Conservation (phyloP, 2,329 filamentous ascomycete species). For the Furcasterigmium furcatum region DNA sequence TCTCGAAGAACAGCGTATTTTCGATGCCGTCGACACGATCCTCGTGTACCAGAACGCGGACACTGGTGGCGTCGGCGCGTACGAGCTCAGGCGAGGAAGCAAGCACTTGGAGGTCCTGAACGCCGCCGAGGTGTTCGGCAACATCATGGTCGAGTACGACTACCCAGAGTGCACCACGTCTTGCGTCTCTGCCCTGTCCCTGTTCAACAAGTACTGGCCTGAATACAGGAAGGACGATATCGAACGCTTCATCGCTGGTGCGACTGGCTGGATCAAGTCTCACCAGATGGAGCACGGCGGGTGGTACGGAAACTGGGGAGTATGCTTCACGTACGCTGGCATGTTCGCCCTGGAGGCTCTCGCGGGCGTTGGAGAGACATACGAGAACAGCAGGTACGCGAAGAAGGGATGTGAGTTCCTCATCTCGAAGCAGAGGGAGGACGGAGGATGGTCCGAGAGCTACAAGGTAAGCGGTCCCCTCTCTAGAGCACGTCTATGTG, state of each 20-base stretch:
- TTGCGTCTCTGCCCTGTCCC: conserved; percentile 79
- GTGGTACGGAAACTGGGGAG: conserved; percentile 98
- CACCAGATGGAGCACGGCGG: conserved; percentile 79
- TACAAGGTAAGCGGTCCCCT: conserved; percentile 60
- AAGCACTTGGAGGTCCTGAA: conserved; percentile 82
- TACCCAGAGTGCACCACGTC: conserved; percentile 98
- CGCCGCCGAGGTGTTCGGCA: conserved; percentile 91
- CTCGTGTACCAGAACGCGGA: conserved; percentile 82
- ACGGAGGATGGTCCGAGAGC: conserved; percentile 96
- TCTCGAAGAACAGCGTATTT: conserved; percentile 73
- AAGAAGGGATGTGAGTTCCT: conserved; percentile 82
- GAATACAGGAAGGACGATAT: conserved; percentile 78
- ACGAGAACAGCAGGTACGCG: conserved; percentile 67
- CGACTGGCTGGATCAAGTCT: conserved; percentile 78
- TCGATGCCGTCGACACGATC: conserved; percentile 86
- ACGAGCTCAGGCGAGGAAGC: conserved; percentile 79
- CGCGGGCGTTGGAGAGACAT: conserved; percentile 76
- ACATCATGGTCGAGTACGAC: conserved; percentile 98
- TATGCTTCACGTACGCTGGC: conserved; percentile 95
- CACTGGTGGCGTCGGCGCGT: conserved; percentile 84
- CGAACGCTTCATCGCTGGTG: conserved; percentile 64
- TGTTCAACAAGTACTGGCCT: conserved; percentile 80
- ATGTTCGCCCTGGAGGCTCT: conserved; percentile 96
- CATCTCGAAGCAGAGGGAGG: conserved; percentile 75
- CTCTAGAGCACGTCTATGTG: background rate